Evolutionary conservation across 2,329 filamentous ascomycete genomes (phyloP).

Genomic region (Diaporthe capsici): DNA sequence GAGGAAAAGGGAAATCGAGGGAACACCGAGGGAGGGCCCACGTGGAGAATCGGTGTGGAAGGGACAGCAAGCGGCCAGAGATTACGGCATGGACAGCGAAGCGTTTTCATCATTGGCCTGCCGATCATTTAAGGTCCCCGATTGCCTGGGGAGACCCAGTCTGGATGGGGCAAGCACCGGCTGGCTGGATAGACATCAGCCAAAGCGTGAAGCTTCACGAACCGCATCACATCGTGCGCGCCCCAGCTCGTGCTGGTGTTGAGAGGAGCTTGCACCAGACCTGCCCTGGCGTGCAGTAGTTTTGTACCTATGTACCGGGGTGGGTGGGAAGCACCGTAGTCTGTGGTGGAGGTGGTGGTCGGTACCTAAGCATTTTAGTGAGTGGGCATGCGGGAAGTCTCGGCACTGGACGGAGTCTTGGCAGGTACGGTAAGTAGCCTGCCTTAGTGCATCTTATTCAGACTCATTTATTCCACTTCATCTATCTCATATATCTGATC

Average conservation of each 20-base stretch:
- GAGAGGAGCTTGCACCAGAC: not conserved
- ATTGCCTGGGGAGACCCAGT: slow-evolving; percentile 16
- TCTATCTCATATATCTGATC: not conserved
- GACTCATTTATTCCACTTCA: too few relatives aligned
- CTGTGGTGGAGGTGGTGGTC: not conserved
- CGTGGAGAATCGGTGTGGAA: slow-evolving; percentile 25
- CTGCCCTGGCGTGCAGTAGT: not conserved
- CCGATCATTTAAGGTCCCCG: not conserved
- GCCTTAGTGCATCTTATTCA: not conserved
- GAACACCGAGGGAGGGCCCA: not conserved
- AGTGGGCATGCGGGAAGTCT: slow-evolving; percentile 23
- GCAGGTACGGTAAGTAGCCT: not conserved
- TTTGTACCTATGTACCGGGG: not conserved
- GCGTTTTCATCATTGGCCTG: slow-evolving; percentile 26
- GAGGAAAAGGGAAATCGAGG: not conserved
- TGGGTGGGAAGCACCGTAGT: not conserved
- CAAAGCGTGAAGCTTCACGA: not conserved
- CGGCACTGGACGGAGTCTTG: slow-evolving; percentile 16
- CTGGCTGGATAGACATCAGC: not conserved
- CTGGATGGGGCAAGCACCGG: not conserved
- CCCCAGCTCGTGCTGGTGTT: not conserved
- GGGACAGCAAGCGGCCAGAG: slow-evolving; percentile 16
- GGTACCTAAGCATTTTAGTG: slow-evolving; percentile 1
- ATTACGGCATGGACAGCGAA: slow-evolving; percentile 18
- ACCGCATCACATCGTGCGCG: not conserved